These are phyloP conservation scores for Yamadazyma aaseri DNA, from an alignment of 1,139 yeast genomes.

Conservation along the genomic window DNA sequence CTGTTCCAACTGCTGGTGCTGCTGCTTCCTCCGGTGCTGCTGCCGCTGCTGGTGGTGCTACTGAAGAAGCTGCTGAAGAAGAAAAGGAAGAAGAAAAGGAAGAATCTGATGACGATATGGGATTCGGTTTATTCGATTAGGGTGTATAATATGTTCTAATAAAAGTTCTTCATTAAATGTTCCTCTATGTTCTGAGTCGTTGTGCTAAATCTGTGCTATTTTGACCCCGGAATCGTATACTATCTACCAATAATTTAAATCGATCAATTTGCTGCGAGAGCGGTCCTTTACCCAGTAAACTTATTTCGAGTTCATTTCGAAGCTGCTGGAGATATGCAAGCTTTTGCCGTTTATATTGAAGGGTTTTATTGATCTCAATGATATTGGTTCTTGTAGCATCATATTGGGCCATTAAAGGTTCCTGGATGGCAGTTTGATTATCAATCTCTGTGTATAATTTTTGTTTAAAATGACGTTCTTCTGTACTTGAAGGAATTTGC, in stretches of 20 bases:
- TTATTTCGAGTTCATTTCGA: slow-evolving; percentile 7
- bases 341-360: slow-evolving; percentile 29
- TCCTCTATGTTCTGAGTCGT: no score
- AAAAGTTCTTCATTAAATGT: no score
- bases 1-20: slow-evolving; percentile 84
- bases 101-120: slow-evolving; percentile 67
- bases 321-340: slow-evolving; percentile 25
- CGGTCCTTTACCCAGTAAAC: slow-evolving; percentile 9
- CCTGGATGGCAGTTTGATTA: slow-evolving; percentile 8
- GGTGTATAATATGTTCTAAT: no score
- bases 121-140: slow-evolving; percentile 89
- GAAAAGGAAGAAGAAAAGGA: slow-evolving; percentile 37
- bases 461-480: slow-evolving; percentile 5
- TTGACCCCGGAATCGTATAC: slow-evolving; percentile 16
- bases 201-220: no score
- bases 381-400: slow-evolving; percentile 22
- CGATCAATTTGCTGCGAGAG: slow-evolving; percentile 23
- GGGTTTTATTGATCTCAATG: slow-evolving; percentile 15
- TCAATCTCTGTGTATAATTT: slow-evolving; percentile 12
- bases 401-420: slow-evolving; percentile 22
- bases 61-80: slow-evolving; percentile 39
- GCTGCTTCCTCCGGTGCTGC: slow-evolving; percentile 59
- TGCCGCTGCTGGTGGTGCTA: slow-evolving; percentile 42
- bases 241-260: slow-evolving; percentile 33
- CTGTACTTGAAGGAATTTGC: background rate